Base-by-base conservation (phyloP, 805 yeast genomes). In the Saturnispora mendoncae region DNA sequence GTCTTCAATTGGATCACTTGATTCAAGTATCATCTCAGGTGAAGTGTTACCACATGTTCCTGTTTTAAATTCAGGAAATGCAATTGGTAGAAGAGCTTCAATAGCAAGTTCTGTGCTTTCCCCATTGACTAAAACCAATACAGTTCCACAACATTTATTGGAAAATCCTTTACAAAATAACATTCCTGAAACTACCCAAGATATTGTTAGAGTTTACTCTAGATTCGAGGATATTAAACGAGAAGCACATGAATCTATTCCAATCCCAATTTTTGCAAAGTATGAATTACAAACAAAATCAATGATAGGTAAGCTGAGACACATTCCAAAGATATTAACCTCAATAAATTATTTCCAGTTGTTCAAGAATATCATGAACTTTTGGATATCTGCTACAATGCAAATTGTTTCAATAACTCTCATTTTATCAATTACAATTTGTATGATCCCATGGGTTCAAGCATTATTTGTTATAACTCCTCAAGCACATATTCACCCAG, bases 401-500 rank as follows among this genome's bases (percentile, higher is more conserved):
- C 69, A 87, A 25, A 94, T 95, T 0, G 83, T 79, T 12, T 81
- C 95, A 0, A 47, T 83, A 4, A 67, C 87, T 0, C 69, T 86
- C n/a, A 64, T 88, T 6, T 38, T 78, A 0, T 70, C 90, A 1
- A 62, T 88, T 20, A 64, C 71, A 1, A 66, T 85, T 19, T 73
- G 90, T 4, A 78, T 90, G 83, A 69, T 90, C n/a, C 95, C 96
- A 1, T 90, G 95, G 72, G 64, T 83, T 2, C 76, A 80, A 46
- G 80, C 86, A 0, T 64, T 82, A 14, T 85, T 84, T 55, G 80
- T 78, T 8, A 49, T 53, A 1, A 73, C 74, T 17, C 55, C 61
- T 20, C 63, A 62, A 33, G 70, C 69, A 24, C 58, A 64, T 6
- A 69, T 87, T 23, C 81, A 74, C 6, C 52, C 71, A 38, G 97